Conservation (phyloP, 805 yeast species). For the Saccharomycopsis sp. region DNA sequence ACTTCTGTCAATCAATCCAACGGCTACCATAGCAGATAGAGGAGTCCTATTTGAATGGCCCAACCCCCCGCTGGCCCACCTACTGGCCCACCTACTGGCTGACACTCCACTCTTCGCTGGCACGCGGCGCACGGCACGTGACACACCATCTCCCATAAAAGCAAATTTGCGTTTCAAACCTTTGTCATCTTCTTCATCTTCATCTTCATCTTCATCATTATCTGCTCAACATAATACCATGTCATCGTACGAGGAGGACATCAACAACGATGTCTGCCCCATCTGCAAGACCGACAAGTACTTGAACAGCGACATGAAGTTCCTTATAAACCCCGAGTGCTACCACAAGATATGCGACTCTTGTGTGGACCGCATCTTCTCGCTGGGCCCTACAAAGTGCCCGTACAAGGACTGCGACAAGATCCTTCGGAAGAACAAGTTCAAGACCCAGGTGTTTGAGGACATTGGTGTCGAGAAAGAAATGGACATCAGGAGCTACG, state of each 20-base stretch:
- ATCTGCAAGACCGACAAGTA: slow-evolving; percentile 94
- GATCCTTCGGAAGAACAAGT: slow-evolving; percentile 76
- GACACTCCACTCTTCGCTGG: too few species aligned
- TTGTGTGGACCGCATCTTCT: slow-evolving; percentile 90
- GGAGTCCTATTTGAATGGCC: too few species aligned
- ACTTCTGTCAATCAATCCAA: too few species aligned
- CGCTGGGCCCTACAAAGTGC: slow-evolving; percentile 94
- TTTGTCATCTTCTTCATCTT: too few species aligned
- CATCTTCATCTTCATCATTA: too few species aligned
- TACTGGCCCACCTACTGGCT: too few species aligned
- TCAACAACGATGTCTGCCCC: slow-evolving; percentile 81
- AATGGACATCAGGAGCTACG: slow-evolving; percentile 79
- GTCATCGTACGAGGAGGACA: slow-evolving; percentile 33
- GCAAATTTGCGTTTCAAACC: too few species aligned
- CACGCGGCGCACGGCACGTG: too few species aligned
- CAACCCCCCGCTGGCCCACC: too few species aligned
- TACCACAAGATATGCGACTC: slow-evolving; percentile 96
- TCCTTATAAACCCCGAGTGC: slow-evolving; percentile 93
- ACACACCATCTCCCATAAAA: too few species aligned
- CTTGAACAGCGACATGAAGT: slow-evolving; percentile 85
- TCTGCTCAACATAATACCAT: not conserved
- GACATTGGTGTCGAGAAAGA: slow-evolving; percentile 86
- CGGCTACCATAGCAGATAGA: too few species aligned
- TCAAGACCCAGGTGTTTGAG: slow-evolving; percentile 88
- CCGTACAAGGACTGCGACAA: slow-evolving; percentile 89